These are phyloP conservation scores for Strombidium stylifer DNA, from an alignment of 73 alveolate species.

Conservation along the genomic window DNA sequence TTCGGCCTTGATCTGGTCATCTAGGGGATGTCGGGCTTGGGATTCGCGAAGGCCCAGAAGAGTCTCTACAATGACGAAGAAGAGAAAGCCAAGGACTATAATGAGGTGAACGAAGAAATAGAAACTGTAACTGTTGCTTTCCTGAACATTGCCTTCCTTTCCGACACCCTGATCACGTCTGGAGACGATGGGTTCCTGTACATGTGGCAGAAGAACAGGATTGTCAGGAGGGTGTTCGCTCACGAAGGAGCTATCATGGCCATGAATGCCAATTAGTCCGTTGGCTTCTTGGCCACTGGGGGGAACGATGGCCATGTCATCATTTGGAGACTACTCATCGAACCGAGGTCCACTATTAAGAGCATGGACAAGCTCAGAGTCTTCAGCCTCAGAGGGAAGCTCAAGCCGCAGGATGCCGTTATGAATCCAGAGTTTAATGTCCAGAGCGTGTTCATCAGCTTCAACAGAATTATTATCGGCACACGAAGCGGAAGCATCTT, in stretches of 20 bases:
- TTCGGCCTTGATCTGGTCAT: constrained; percentile 62
- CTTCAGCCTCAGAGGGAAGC: constrained; percentile 21
- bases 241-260: constrained; percentile 76
- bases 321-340: constrained; percentile 67
- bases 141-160: constrained; percentile 43
- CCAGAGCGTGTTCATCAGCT: constrained; percentile 73
- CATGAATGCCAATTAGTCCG: constrained; percentile 63
- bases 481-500: constrained; percentile 78
- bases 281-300: constrained; percentile 74
- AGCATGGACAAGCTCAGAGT: constrained; percentile 56
- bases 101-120: constrained; percentile 38
- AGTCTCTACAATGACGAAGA: too few relatives aligned
- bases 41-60: too few relatives aligned
- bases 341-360: constrained; percentile 47
- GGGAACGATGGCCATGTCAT: constrained; percentile 84
- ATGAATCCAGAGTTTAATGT: constrained; percentile 49
- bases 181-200: constrained; percentile 78
- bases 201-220: constrained; percentile 72
- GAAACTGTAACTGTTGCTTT: constrained; percentile 59
- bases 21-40: too few relatives aligned
- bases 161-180: constrained; percentile 46
- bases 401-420: constrained; percentile 49
- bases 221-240: constrained; percentile 72
- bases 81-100: constrained; percentile 31
- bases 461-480: constrained; percentile 73